phyloP scores from a whole-genome alignment of 768 basidiomycete species.

The Sarcodon sp. region DNA sequence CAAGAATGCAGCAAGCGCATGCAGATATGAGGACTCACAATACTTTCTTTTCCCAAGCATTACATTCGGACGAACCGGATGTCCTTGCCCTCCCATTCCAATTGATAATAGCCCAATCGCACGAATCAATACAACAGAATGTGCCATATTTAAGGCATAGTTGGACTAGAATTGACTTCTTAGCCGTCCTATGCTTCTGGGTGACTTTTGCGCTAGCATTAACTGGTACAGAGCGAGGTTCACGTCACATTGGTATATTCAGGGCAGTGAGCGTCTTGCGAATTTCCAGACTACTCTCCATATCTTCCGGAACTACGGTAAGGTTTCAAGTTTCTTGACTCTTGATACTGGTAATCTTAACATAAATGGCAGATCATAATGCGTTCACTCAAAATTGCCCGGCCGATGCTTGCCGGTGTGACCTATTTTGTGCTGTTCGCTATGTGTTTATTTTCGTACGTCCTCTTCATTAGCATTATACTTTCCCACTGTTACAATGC shows the following conservation, averaged over 20 bases:
- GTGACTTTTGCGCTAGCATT: constrained; percentile 61
- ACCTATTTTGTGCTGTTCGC: constrained; percentile 89
- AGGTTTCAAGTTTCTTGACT: constrained; percentile 14
- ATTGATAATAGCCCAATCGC: constrained; percentile 40
- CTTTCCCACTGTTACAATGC: not conserved
- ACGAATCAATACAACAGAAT: constrained; percentile 46
- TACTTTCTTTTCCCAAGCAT: constrained; percentile 35
- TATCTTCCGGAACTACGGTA: constrained; percentile 88
- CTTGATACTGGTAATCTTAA: not conserved
- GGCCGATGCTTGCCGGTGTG: constrained; percentile 81
- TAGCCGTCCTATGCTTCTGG: constrained; percentile 86
- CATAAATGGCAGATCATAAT: constrained; percentile 57
- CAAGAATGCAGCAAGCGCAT: constrained; percentile 22
- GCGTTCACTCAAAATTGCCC: constrained; percentile 81
- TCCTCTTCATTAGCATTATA: constrained; percentile 4
- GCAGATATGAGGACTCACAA: constrained; percentile 22
- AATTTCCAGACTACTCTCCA: constrained; percentile 67
- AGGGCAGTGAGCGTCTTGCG: constrained; percentile 81
- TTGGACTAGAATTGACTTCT: constrained; percentile 83
- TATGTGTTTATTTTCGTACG: constrained; percentile 77
- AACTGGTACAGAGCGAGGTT: constrained; percentile 52
- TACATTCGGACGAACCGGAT: constrained; percentile 33
- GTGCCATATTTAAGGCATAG: constrained; percentile 87
- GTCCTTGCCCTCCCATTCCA: constrained; percentile 48
- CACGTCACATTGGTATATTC: constrained; percentile 73